Conservation (phyloP, 768 basidiomycete genomes). For the Russula vinacea region DNA sequence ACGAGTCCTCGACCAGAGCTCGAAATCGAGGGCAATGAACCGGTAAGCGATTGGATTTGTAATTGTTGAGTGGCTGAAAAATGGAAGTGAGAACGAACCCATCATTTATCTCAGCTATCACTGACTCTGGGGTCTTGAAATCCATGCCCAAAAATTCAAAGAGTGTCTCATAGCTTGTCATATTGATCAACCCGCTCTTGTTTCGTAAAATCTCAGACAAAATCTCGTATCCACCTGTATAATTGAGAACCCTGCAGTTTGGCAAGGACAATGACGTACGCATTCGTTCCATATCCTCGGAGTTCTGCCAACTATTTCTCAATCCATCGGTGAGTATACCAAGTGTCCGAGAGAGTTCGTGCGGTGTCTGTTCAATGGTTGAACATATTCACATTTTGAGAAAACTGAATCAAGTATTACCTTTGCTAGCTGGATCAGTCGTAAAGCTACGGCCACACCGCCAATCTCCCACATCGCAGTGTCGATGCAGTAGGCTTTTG, state of each 20-base stretch:
- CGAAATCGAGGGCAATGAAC: constrained; percentile 83
- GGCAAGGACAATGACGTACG: constrained; percentile 49
- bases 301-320: constrained; percentile 86
- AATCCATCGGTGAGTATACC: constrained; percentile 73
- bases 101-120: constrained; percentile 13
- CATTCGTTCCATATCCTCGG: constrained; percentile 89
- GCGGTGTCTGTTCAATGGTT: constrained; percentile 51
- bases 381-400: background rate
- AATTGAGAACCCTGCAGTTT: constrained; percentile 2
- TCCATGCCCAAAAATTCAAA: constrained; percentile 86
- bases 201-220: constrained; percentile 67
- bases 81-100: background rate
- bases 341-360: constrained; percentile 72
- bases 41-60: constrained; percentile 79
- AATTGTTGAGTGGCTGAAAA: constrained; percentile 71
- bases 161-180: constrained; percentile 75
- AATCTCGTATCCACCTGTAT: constrained; percentile 81
- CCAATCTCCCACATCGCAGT: constrained; percentile 78
- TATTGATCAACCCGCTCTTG: constrained; percentile 73
- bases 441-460: constrained; percentile 69
- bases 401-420: constrained; percentile 40
- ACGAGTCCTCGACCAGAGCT: constrained; percentile 76
- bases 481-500: constrained; percentile 66
- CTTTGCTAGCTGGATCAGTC: constrained; percentile 72
- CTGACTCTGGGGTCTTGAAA: constrained; percentile 77